These are phyloP conservation scores for Apium graveolens DNA, from an alignment of 129 eudicot species.

Conservation along the genomic window DNA sequence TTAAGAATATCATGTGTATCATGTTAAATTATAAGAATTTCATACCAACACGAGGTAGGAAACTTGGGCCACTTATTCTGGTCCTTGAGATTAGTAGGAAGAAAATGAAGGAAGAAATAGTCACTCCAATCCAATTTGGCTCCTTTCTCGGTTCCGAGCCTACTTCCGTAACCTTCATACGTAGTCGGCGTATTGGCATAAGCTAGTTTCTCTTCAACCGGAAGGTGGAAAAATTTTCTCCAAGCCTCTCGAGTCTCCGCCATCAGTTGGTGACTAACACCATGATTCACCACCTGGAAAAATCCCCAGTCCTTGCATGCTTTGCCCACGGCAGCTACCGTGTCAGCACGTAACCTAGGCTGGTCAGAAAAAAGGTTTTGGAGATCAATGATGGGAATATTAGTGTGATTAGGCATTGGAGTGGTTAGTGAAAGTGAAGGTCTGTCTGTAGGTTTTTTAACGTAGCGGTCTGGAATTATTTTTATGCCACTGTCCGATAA, in stretches of 20 bases:
- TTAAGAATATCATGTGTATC: background rate
- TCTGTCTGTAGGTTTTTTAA: conserved; percentile 37
- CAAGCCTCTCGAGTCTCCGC: conserved; percentile 31
- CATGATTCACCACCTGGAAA: conserved; percentile 70
- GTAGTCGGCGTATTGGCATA: conserved; percentile 55
- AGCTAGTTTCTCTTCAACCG: conserved; percentile 46
- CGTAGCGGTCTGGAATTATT: conserved; percentile 47
- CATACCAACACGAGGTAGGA: conserved; percentile 51
- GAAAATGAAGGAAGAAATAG: conserved; percentile 51
- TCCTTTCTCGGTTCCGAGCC: conserved; percentile 61
- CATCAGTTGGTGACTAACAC: conserved; percentile 50
- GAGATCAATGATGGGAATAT: conserved; percentile 31
- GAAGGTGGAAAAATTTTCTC: conserved; percentile 58
- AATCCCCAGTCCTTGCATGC: conserved; percentile 73
- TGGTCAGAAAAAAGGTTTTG: conserved; percentile 21
- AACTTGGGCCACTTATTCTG: conserved; percentile 49
- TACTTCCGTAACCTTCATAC: conserved; percentile 73
- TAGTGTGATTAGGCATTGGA: background rate
- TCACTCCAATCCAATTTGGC: conserved; percentile 70
- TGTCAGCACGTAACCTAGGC: conserved; percentile 12
- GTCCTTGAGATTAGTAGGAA: conserved; percentile 36
- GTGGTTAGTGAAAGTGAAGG: conserved; percentile 1
- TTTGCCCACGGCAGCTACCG: conserved; percentile 18
- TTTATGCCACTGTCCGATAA: conserved; percentile 55
- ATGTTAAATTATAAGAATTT: background rate